Conservation (phyloP, 345 rosid genomes). For the Ceriops tagal region DNA sequence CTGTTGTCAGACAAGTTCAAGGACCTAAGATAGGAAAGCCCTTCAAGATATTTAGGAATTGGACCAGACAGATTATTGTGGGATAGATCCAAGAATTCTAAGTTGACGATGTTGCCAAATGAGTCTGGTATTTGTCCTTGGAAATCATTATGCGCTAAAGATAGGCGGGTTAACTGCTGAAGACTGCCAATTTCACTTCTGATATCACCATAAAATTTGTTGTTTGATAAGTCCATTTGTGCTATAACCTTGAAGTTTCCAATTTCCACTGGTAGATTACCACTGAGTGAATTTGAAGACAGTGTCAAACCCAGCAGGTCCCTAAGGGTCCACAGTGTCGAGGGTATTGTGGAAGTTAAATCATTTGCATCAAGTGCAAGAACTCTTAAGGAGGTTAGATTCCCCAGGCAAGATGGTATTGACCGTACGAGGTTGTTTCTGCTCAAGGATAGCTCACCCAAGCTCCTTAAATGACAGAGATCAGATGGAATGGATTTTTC, state of each 20-base stretch:
- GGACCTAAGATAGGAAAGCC: not conserved
- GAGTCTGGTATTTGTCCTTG: constrained; percentile 24
- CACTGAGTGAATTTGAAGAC: constrained; percentile 22
- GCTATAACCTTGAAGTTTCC: constrained; percentile 17
- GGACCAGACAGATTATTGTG: constrained; percentile 8
- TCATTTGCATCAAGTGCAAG: constrained; percentile 9
- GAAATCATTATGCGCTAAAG: constrained; percentile 10
- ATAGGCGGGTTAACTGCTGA: not conserved
- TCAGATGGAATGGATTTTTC: constrained; percentile 8
- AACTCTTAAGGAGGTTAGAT: not conserved
- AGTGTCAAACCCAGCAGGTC: constrained; percentile 12
- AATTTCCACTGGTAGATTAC: constrained; percentile 9
- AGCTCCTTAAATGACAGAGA: constrained; percentile 7
- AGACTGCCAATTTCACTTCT: constrained; percentile 10
- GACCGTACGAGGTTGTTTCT: constrained; percentile 4
- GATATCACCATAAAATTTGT: constrained; percentile 14
- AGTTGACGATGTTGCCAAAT: constrained; percentile 8
- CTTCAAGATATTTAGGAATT: constrained; percentile 6
- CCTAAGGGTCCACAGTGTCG: constrained; percentile 10
- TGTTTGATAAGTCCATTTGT: constrained; percentile 16
- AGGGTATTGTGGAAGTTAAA: constrained; percentile 18
- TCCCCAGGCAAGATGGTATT: constrained; percentile 19
- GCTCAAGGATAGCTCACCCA: constrained; percentile 1
- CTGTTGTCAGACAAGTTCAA: constrained; percentile 8
- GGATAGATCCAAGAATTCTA: constrained; percentile 23